These are phyloP conservation scores for Pseudoturritis turrita DNA, from an alignment of 345 rosid genomes.

Conservation along the genomic window DNA sequence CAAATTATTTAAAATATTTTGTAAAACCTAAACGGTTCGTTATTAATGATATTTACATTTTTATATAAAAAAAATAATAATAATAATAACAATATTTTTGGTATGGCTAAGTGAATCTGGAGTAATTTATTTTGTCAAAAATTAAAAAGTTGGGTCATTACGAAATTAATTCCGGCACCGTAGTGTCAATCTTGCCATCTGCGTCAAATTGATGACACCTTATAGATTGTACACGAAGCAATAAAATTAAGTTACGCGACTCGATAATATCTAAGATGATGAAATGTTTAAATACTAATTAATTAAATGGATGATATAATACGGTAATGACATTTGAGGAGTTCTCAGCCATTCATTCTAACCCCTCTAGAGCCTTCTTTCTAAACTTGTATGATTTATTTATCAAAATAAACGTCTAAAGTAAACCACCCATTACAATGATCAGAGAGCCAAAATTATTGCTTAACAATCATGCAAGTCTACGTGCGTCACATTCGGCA, in stretches of 20 bases:
- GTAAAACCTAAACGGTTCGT: no score
- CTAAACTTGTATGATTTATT: not conserved
- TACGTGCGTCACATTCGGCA: constrained; percentile 19
- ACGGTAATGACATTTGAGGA: not conserved
- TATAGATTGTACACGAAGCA: constrained; percentile 6
- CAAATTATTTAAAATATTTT: no score
- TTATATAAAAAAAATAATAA: no score
- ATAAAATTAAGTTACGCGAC: not conserved
- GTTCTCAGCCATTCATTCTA: constrained; percentile 18
- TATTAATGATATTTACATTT: no score
- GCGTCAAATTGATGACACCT: not conserved
- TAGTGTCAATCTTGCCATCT: constrained; percentile 4
- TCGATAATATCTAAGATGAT: not conserved
- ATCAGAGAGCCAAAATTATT: not conserved
- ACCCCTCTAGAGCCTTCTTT: constrained; percentile 14
- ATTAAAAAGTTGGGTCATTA: not conserved
- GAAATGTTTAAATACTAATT: not conserved
- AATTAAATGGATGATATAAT: not conserved
- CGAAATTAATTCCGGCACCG: not conserved
- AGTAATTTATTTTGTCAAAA: not conserved
- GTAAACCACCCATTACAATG: constrained; percentile 5
- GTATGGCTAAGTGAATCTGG: not conserved
- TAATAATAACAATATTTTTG: no score
- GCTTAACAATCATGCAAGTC: constrained; percentile 10
- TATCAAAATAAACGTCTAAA: not conserved